phyloP scores from a whole-genome alignment of 2,329 filamentous ascomycete genomes.

The Xylaria arbuscula region DNA sequence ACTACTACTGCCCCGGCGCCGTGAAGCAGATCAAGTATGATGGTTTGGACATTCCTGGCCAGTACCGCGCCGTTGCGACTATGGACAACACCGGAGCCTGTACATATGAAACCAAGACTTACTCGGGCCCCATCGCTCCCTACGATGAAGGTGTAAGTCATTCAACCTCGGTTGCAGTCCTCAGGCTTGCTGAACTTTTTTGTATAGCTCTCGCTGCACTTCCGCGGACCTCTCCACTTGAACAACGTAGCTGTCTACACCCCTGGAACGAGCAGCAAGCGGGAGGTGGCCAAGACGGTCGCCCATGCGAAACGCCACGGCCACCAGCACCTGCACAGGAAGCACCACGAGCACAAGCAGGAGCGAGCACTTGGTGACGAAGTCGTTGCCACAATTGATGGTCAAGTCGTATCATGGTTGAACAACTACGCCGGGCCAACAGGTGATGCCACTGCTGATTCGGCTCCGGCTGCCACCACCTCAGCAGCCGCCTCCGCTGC shows the following conservation, averaged over 20 bases:
- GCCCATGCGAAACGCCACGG: conserved; percentile 55
- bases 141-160: conserved; percentile 74
- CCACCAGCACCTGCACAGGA: conserved; percentile 64
- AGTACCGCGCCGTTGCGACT: conserved; percentile 71
- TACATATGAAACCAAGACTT: conserved; percentile 61
- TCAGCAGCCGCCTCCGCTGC: conserved; percentile 27
- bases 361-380: conserved; percentile 59
- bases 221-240: conserved; percentile 76
- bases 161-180: neutral
- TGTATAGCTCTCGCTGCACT: conserved; percentile 73
- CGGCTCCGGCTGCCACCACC: conserved; percentile 35
- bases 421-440: conserved; percentile 63
- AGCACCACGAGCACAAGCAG: conserved; percentile 52
- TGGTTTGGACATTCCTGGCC: conserved; percentile 68
- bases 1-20: conserved; percentile 45
- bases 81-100: conserved; percentile 70
- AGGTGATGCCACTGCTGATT: conserved; percentile 38
- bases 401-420: conserved; percentile 66
- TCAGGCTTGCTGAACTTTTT: conserved; percentile 29
- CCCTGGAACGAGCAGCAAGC: conserved; percentile 56
- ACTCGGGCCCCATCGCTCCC: conserved; percentile 71
- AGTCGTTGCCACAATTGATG: conserved; percentile 69
- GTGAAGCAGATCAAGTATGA: conserved; percentile 76
- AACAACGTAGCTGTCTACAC: conserved; percentile 77
- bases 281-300: conserved; percentile 46